Evolutionary conservation across 139 green algal genomes (phyloP), one percentile per base, ranked within the genome.

Genomic region (Gonium pectorale): DNA sequence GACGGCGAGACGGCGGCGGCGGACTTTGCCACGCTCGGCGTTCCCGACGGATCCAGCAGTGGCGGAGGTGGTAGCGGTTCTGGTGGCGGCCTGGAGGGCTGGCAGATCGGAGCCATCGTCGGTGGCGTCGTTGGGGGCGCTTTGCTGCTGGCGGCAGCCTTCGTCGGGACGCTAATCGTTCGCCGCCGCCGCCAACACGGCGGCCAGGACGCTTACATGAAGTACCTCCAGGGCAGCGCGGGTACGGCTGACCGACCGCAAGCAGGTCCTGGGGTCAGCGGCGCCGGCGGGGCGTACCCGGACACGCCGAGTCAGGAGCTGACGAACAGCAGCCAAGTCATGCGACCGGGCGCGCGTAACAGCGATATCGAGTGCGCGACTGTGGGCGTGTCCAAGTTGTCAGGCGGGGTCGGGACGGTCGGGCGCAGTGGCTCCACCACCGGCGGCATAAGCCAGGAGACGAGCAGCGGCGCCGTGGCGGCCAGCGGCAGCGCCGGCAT

Each of bases 321-420:
- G 5, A 83, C 77, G 11, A 56, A 59, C 41, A 83, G 77, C 44
- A 73, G 62, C 63, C 77, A 83, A 44, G 62, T 83, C 33, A 24
- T 83, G 77, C 77, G 63, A 31, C 60, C 60, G 1, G 77, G 64
- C 0, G 77, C 31, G 7, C 41, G 74, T 2, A 41, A 22, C 21
- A 80, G 72, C 52, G 71, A 51, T 22, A 6, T 66, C 9, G 71
- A 79, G 33, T 46, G 21, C 15, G 67, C 41, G 24, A 35, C 35
- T 13, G 64, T 35, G 56, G 24, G 38, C 29, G 5, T 51, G 29
- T 8, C 13, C 26, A 51, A 43, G 49, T 5, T 46, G 33, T 80
- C 71, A 0, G 51, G 37, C 37, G 51, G 52, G 37, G 19, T 44
- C 22, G 31, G 71, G 43, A 49, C 31, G 15, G 1, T 35, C 2